Percentiles rank a stretch among this genome's conserved stretches.
These are phyloP conservation scores for Hanseniaspora guilliermondii DNA, from an alignment of 805 yeast species.

Conservation along the genomic window DNA sequence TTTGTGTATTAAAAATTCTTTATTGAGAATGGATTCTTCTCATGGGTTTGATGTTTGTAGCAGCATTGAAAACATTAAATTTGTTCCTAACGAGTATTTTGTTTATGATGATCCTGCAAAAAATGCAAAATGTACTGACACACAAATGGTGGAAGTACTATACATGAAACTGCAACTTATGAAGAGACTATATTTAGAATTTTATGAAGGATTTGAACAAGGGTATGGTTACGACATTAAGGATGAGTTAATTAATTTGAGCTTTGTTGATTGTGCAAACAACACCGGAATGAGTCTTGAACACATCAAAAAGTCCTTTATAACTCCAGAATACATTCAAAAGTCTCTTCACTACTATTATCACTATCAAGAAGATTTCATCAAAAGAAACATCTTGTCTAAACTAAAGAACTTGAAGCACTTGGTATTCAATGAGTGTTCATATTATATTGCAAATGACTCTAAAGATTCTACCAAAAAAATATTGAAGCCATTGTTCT, in stretches of 20 bases:
- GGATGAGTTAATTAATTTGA: conserved; percentile 5
- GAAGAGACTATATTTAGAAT: conserved; percentile 12
- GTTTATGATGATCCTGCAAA: conserved; percentile 1
- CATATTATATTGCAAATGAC: conserved; percentile 25
- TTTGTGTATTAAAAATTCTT: conserved; percentile 7
- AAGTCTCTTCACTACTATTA: conserved; percentile 12
- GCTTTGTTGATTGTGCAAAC: conserved; percentile 10
- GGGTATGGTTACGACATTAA: conserved; percentile 12
- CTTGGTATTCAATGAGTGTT: conserved; percentile 31
- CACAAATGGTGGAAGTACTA: not conserved
- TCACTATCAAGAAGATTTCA: conserved; percentile 14
- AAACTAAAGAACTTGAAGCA: conserved; percentile 28
- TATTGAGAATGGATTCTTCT: conserved; percentile 8
- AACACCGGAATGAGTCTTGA: conserved; percentile 8
- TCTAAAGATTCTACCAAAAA: conserved; percentile 18
- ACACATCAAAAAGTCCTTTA: conserved; percentile 6
- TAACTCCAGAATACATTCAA: conserved; percentile 5
- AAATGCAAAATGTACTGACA: not conserved
- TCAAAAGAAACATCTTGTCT: conserved; percentile 22
- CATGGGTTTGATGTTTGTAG: conserved; percentile 7
- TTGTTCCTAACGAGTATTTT: conserved; percentile 3
- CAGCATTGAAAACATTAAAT: conserved; percentile 9
- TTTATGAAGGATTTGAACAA: conserved; percentile 11
- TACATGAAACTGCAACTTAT: conserved; percentile 7
- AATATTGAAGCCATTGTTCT: conserved; percentile 29